Base-by-base conservation (phyloP, 768 basidiomycete species). In the Lentinula sp. region DNA sequence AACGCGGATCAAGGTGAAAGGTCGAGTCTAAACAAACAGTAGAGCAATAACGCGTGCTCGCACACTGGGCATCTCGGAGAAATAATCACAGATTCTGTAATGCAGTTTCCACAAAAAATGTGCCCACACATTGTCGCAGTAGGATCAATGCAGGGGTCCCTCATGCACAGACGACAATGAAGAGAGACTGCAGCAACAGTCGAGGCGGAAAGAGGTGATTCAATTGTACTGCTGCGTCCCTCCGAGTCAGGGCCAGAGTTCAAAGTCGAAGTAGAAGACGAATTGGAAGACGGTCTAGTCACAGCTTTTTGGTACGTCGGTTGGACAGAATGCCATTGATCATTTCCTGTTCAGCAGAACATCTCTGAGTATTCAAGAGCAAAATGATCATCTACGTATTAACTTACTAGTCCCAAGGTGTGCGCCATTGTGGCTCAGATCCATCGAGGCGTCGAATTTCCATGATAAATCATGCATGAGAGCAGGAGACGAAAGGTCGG, bases 101-200 rank as follows among this genome's bases (percentile, higher is more conserved):
- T 85, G 60, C 85, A 86, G 57, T 84, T 86, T 66, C 3, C 42
- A 48, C 85, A 87, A 63, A 87, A 87, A 16, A 87, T 65, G 63
- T 87, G 85, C 3, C 85, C 85, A 65, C 85, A 87, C 70, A 83
- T 80, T 4, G 82, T 85, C 20, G 79, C 84, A 2, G 82, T 85
- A 49, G 79, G 76, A 61, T 84, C 77, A 39, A 78, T 75, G 57
- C 81, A 83, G 1, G 78, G 76, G 57, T 85, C 77, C 28, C 71
- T 67, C 5, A 74, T 70, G 63, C 84, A 86, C 1, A 77, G 69
- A 32, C 85, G 77, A 60, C 83, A 86, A 51, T 84, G 79, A 53
- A 83, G 66, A 5, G 68, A 66, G 3, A 20, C 13, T 16, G 43
- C 28, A 7, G 56, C 28, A 10, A 49, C 45, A 39, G 57, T 36